phyloP scores from a whole-genome alignment of 2,329 filamentous ascomycete genomes.

The Apiospora phragmitis region DNA sequence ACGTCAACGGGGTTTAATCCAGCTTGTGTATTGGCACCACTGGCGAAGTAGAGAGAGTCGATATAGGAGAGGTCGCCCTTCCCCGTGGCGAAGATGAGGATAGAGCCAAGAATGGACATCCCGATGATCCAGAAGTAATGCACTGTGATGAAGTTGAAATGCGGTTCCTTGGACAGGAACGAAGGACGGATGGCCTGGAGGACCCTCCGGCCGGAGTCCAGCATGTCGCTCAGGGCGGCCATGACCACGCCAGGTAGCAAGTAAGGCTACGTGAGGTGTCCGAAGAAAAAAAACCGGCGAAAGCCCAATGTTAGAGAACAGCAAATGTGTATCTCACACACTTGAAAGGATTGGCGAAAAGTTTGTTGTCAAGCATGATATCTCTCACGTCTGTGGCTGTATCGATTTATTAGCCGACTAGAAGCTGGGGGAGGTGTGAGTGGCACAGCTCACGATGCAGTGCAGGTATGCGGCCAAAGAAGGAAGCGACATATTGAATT shows the following conservation, averaged over 20 bases:
- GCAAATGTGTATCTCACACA: neutral
- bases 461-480: neutral
- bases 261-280: neutral
- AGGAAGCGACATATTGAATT: neutral
- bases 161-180: conserved; percentile 60
- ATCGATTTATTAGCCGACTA: neutral
- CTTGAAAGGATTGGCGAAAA: conserved; percentile 1
- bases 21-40: conserved; percentile 85
- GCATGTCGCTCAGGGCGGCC: conserved; percentile 32
- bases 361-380: conserved; percentile 16
- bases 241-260: conserved; percentile 2
- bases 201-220: conserved; percentile 39
- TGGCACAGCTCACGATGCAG: conserved; percentile 6
- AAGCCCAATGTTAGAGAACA: conserved; percentile 9
- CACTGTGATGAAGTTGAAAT: conserved; percentile 78
- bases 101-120: conserved; percentile 70
- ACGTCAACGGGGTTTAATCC: conserved; percentile 81
- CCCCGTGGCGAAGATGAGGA: conserved; percentile 68
- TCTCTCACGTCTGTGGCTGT: conserved; percentile 13
- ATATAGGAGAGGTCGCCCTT: conserved; percentile 70
- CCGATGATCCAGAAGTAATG: conserved; percentile 85
- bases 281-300: neutral
- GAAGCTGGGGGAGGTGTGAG: neutral
- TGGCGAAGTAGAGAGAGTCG: conserved; percentile 87
- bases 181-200: conserved; percentile 54